These are phyloP conservation scores for Aphelidium insulamus DNA, from an alignment of 371 early-diverging fungal species.

Conservation along the genomic window DNA sequence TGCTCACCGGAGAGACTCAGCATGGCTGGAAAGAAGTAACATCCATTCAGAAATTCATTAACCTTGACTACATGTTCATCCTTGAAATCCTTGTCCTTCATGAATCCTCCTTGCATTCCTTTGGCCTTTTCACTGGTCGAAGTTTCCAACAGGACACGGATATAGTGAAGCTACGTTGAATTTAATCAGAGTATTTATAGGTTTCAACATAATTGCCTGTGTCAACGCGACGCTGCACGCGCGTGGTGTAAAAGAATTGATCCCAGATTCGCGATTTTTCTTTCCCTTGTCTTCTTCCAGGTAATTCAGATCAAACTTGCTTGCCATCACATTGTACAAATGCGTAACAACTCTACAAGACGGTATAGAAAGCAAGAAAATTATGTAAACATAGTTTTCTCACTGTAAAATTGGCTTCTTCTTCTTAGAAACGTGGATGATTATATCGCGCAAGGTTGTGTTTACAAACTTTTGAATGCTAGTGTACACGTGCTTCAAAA, in stretches of 20 bases:
- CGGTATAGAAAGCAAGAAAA: no score
- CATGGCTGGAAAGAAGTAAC: no score
- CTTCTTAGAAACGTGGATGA: constrained; percentile 12
- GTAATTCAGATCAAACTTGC: no score
- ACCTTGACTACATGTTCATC: constrained; percentile 16
- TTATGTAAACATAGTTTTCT: no score
- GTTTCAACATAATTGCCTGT: constrained; percentile 2
- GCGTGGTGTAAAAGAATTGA: no score
- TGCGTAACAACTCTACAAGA: no score
- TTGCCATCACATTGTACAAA: no score
- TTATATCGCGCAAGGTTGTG: constrained; percentile 6
- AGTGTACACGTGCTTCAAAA: constrained; percentile 5
- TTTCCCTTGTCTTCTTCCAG: no score
- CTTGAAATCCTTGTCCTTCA: constrained; percentile 22
- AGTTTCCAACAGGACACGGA: constrained; percentile 9
- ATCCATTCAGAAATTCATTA: constrained; percentile 6
- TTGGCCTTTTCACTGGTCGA: constrained; percentile 14
- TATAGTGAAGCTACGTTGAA: no score
- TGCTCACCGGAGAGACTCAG: constrained; percentile 8
- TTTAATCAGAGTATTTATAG: constrained; percentile 3
- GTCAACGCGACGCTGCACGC: no score
- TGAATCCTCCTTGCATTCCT: constrained; percentile 19
- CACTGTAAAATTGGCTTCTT: constrained; percentile 11
- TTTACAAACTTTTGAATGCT: constrained; percentile 11
- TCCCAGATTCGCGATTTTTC: no score